Base-by-base conservation (phyloP, 164 flowering plant genomes). In the Dillenia turbinata region DNA sequence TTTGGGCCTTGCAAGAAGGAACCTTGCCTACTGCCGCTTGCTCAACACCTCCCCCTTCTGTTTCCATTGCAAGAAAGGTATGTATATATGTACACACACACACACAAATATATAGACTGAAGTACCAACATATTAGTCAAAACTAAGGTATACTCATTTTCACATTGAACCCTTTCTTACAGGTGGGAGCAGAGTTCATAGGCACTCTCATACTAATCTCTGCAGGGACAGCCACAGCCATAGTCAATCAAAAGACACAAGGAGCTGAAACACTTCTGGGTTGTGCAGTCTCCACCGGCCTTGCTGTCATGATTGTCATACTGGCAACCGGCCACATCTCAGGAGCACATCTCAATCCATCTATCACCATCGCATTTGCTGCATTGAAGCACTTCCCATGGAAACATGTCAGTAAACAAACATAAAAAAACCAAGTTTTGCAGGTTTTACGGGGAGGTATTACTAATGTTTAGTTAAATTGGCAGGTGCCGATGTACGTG, bases 111-210 rank as follows among this genome's bases (percentile, higher is more conserved):
- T 14, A 52, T 9, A 52, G 54, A 33, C 40, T 33, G 6, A 2
- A 52, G 13, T 56, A 43, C 44, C 3, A 9, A 12, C n/a, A 2
- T n/a, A 7, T 2, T 9, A n/a, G 9, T 57, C 12, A 14, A 44
- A 17, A 43, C 44, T 13, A 19, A 51, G 46, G 47, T 54, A 47
- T 40, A 49, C 12, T 58, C 60, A 9, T 49, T 13, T 10, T 16
- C 50, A 26, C 49, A 44, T 4, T 22, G 11, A 48, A 19, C 19
- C 12, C 17, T 24, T 2, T 51, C 44, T 0, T 45, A 13, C 76
- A 92, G 98, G 80, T 92, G 66, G 88, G 89, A 67, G 98, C 98
- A 10, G 98, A 89, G 74, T 87, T 92, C 67, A 66, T 89, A 49
- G 98, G 98, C 55, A 92, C 96, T 10, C 47, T 89, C 12, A 83